A percentile compares a stretch with the other conserved stretches of the same genome.
Conservation (phyloP, 2,329 filamentous ascomycete species). For the Curvularia verruculosa region DNA sequence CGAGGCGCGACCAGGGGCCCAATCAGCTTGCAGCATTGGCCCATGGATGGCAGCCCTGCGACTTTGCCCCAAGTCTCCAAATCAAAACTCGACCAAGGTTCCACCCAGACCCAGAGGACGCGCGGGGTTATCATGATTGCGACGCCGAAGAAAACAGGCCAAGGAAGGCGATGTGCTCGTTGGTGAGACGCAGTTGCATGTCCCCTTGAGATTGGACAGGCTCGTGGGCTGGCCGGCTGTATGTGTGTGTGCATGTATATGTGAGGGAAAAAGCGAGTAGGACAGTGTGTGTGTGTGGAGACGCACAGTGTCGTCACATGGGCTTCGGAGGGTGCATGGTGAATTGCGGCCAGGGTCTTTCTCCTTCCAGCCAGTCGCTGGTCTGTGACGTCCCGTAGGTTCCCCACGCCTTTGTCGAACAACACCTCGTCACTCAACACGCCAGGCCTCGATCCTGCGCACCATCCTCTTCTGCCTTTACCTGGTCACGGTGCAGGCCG, state of each 20-base stretch:
- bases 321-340: constrained; percentile 13
- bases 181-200: neutral
- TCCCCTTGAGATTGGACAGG: no score
- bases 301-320: constrained; percentile 17
- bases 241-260: neutral
- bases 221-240: neutral
- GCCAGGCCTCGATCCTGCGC: constrained; percentile 23
- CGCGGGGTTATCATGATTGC: constrained; percentile 5
- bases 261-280: neutral
- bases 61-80: neutral
- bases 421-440: constrained; percentile 35
- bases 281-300: neutral
- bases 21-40: constrained; percentile 16
- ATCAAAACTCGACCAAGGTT: constrained; percentile 1
- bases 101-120: constrained; percentile 2
- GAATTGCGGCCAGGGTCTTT: constrained; percentile 29
- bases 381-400: constrained; percentile 17
- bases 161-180: neutral
- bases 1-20: constrained; percentile 6
- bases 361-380: constrained; percentile 22
- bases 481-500: constrained; percentile 38
- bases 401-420: constrained; percentile 33
- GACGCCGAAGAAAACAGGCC: no score
- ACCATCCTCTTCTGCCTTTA: constrained; percentile 11
- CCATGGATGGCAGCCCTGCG: constrained; percentile 8